Evolutionary conservation across 108 stramenopile species (phyloP).

Genomic region (Conticribra weissflogii): DNA sequence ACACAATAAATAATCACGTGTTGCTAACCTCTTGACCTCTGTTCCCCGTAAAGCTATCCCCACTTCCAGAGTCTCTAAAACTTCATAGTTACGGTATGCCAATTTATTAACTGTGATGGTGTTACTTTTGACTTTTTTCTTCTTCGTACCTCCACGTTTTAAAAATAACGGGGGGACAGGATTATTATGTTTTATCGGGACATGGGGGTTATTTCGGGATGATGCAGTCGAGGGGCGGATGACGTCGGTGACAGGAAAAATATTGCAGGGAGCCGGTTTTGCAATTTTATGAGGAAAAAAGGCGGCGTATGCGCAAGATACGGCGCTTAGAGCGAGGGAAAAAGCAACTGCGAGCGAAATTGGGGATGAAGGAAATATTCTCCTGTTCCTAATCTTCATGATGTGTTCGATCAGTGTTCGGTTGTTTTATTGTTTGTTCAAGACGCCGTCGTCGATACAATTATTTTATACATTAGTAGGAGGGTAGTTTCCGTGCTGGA

Average conservation of each 20-base stretch:
- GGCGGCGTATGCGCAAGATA: neutral
- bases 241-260: neutral
- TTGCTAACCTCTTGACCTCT: conserved; percentile 68
- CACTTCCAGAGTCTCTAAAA: conserved; percentile 80
- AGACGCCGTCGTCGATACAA: no score
- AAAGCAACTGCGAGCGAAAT: neutral
- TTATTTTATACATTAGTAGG: no score
- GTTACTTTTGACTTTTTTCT: conserved; percentile 46
- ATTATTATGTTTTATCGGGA: conserved; percentile 4
- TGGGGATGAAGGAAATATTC: neutral
- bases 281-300: no score
- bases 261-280: conserved; percentile 7
- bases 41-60: conserved; percentile 80
- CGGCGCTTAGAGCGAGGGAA: neutral
- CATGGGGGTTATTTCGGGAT: neutral
- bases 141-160: conserved; percentile 48
- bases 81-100: conserved; percentile 61
- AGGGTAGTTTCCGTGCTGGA: no score
- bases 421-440: no score
- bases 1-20: no score
- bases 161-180: conserved; percentile 16
- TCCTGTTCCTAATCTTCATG: neutral
- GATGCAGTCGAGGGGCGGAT: conserved; percentile 3
- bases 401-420: neutral
- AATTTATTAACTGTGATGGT: conserved; percentile 45